Base-by-base conservation (phyloP, 352 stramenopile species). In the Phytophthora kernoviae region DNA sequence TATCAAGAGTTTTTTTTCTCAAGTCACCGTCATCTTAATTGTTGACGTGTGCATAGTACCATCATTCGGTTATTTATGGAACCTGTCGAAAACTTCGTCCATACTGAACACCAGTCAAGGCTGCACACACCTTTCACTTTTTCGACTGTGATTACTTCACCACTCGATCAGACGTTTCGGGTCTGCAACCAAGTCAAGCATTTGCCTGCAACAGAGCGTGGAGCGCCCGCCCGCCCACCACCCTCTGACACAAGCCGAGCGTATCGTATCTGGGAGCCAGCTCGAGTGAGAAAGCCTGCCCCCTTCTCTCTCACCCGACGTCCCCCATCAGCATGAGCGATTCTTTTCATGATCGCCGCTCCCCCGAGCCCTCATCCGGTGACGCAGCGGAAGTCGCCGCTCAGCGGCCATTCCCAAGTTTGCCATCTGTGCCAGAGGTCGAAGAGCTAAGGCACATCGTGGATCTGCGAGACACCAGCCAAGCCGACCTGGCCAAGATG, bases 271-370 rank as follows among this genome's bases (percentile, higher is more conserved):
- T 27, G 15, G 20, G 39, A 68, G 53, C 52, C 53, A 68, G 59
- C 56, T 40, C 47, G 44, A 32, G 26, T 58, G 30, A 54, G 49
- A 40, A n/a, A n/a, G n/a, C n/a, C n/a, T 37, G 3, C 26, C 61
- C 61, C 62, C 52, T 37, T 71, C 51, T 71, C 52, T 71, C 57
- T 69, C 58, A 43, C 49, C 64, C 47, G 48, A 65, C 65, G 58
- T 69, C n/a, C 43, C 49, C 62, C 62, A 71, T 71, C 62, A 53
- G 43, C 50, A 74, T 70, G 65, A 74, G 56, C 65, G 60, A 55
- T 64, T 72, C 61, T 47, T 26, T 20, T n/a, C 52, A 27, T 47
- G 42, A 66, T 55, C 47, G 34, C 18, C 41, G 43, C 10, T 17
- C 51, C 22, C n/a, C 52, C 54, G 53, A 69, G 53, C 43, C 54